Base-by-base conservation (phyloP, 2,329 filamentous ascomycete species). In the Boeremia lycopersici region DNA sequence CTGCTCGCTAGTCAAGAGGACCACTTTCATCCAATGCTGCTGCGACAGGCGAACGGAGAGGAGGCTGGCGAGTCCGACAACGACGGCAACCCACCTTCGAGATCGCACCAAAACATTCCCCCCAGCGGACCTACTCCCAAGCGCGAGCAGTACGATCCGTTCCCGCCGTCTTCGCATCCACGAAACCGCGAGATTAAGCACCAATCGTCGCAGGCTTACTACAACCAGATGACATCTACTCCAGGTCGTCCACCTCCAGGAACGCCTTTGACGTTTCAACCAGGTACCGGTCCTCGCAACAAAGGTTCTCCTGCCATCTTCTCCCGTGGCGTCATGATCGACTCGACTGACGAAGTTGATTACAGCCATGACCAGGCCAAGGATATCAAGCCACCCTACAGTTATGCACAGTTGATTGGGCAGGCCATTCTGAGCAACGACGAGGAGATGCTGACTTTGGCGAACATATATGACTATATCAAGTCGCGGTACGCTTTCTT, bases 321-420 rank as follows among this genome's bases (percentile, higher is more conserved):
- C 50, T 74, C 79, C 25, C 78, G 81, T 29, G 80, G 80, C 30
- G 72, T 83, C 44, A 77, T 82, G 70, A 74, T 83, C 56, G 81
- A 83, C 54, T 79, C 77, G 6, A 79, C 79, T 4, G 82, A 84
- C 57, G 79, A 81, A 57, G 85, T 93, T 48, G 90, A 95, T 74
- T 84, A 93, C 60, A 93, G 91, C 69, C 82, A 88, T 30, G 93
- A 98, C 62, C 85, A 88, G 28, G 91, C 93, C 62, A 90, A 90
- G 72, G 91, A 97, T 61, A 86, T 98, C 69, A 99, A 99, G 74
- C 96, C 95, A 1, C 90, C 93, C 40, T 96, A 90, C 74, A 98
- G 93, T 74, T 99, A 99, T 76, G 93, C 95, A 2, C 91, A 96
- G 72, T 86, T 99, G 81, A 99, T 99, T 61, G 95, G 92, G 0